Evolutionary conservation across 1,139 yeast species (phyloP).

Genomic region (Meyerozyma sp.): DNA sequence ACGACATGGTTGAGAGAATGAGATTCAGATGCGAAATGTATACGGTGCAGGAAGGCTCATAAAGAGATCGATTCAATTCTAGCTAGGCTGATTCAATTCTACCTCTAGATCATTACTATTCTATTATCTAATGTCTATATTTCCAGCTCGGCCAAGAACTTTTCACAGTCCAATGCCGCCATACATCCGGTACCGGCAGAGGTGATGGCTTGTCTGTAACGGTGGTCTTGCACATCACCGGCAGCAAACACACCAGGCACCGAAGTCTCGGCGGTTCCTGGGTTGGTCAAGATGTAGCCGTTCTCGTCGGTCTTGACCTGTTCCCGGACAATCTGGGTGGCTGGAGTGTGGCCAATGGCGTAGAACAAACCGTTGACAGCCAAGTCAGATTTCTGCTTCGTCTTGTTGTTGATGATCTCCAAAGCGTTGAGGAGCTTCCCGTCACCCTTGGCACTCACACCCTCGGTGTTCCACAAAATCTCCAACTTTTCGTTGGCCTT

Average conservation of each 20-base stretch:
- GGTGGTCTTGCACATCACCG: constrained; percentile 97
- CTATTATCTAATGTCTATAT: neutral
- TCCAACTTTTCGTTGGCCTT: constrained; percentile 81
- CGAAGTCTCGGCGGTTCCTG: constrained; percentile 87
- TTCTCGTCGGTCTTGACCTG: constrained; percentile 82
- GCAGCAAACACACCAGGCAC: constrained; percentile 94
- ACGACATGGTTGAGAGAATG: constrained; percentile 24
- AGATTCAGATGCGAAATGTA: neutral
- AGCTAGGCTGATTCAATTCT: too few species aligned
- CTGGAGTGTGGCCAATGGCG: constrained; percentile 97
- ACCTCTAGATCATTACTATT: too few species aligned
- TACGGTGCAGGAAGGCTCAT: neutral
- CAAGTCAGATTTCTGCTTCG: constrained; percentile 63
- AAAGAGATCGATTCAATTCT: too few species aligned
- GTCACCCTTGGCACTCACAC: constrained; percentile 87
- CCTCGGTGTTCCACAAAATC: constrained; percentile 80
- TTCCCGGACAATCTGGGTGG: constrained; percentile 71
- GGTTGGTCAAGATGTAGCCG: constrained; percentile 83
- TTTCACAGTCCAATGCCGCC: constrained; percentile 97
- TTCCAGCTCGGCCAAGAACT: constrained; percentile 69
- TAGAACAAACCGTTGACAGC: constrained; percentile 90
- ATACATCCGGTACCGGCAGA: constrained; percentile 99
- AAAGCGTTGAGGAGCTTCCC: constrained; percentile 67
- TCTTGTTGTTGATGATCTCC: constrained; percentile 62
- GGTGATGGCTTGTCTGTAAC: constrained; percentile 97